phyloP scores from a whole-genome alignment of 2,329 filamentous ascomycete genomes.

The Samsoniella hepiali region DNA sequence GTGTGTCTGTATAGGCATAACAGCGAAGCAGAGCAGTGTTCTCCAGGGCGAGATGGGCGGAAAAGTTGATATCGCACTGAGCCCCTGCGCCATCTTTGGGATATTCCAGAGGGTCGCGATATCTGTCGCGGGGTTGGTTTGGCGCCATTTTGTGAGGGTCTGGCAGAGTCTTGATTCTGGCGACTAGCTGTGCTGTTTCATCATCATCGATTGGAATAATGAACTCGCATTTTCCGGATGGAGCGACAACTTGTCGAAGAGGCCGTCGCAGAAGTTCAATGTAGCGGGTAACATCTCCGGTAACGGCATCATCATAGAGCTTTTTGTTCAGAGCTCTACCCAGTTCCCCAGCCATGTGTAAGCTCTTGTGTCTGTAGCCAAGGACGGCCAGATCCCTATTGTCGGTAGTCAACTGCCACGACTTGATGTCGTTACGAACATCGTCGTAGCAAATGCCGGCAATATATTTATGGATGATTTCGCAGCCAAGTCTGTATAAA shows the following conservation, averaged over 20 bases:
- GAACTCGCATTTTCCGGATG: conserved; percentile 22
- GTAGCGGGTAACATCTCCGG: conserved; percentile 44
- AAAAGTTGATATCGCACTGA: conserved; percentile 90
- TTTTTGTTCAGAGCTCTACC: conserved; percentile 50
- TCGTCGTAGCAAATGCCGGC: conserved; percentile 48
- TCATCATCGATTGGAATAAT: conserved; percentile 38
- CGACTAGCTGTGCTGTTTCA: conserved; percentile 34
- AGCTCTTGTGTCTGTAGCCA: conserved; percentile 49
- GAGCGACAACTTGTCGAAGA: conserved; percentile 24
- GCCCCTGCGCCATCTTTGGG: conserved; percentile 75
- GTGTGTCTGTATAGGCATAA: conserved; percentile 74
- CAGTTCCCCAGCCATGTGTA: conserved; percentile 56
- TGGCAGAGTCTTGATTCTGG: conserved; percentile 43
- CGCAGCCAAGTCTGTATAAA: conserved; percentile 15
- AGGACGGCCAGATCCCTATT: conserved; percentile 39
- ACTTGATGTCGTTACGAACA: conserved; percentile 42
- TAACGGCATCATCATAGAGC: conserved; percentile 40
- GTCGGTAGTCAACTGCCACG: conserved; percentile 20
- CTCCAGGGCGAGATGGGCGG: conserved; percentile 75
- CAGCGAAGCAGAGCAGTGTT: conserved; percentile 81
- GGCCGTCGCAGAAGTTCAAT: conserved; percentile 46
- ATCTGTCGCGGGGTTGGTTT: conserved; percentile 52
- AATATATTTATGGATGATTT: conserved; percentile 45
- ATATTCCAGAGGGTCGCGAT: conserved; percentile 67
- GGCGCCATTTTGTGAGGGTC: conserved; percentile 49